Evolutionary conservation across 1,284 basidiomycete species (phyloP).

Genomic region (Vanrija sp.): DNA sequence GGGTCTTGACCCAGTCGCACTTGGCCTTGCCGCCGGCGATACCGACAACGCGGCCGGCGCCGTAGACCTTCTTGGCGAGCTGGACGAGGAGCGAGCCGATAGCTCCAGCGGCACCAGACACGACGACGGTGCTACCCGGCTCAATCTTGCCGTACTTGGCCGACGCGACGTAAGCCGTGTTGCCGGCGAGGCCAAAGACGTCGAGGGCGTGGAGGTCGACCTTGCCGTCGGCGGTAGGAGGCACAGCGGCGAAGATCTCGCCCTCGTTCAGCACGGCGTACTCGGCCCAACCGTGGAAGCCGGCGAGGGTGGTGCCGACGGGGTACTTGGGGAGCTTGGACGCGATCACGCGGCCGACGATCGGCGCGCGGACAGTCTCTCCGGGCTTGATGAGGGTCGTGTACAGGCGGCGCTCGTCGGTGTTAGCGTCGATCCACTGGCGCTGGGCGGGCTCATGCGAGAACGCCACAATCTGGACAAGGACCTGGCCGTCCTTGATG

Average conservation of each 20-base stretch:
- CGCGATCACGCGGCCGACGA: constrained; percentile 25
- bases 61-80: constrained; percentile 46
- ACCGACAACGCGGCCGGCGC: constrained; percentile 51
- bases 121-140: constrained; percentile 41
- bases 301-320: constrained; percentile 25
- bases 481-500: constrained; percentile 11
- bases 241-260: constrained; percentile 2
- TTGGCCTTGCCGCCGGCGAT: constrained; percentile 54
- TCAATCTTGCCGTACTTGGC: constrained; percentile 42
- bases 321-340: constrained; percentile 24
- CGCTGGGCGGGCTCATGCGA: constrained; percentile 34
- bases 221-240: neutral
- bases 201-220: constrained; percentile 7
- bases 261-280: constrained; percentile 24
- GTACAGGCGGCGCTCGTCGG: constrained; percentile 27
- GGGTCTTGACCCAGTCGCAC: constrained; percentile 49
- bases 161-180: constrained; percentile 23
- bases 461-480: constrained; percentile 24
- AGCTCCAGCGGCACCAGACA: constrained; percentile 48
- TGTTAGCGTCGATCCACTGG: constrained; percentile 22
- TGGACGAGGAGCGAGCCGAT: constrained; percentile 38
- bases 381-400: constrained; percentile 25
- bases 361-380: constrained; percentile 22
- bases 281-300: constrained; percentile 29
- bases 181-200: constrained; percentile 26